Evolutionary conservation across 345 rosid genomes (phyloP), one percentile per base, ranked within the genome.

Genomic region (Lepidium didymum): DNA sequence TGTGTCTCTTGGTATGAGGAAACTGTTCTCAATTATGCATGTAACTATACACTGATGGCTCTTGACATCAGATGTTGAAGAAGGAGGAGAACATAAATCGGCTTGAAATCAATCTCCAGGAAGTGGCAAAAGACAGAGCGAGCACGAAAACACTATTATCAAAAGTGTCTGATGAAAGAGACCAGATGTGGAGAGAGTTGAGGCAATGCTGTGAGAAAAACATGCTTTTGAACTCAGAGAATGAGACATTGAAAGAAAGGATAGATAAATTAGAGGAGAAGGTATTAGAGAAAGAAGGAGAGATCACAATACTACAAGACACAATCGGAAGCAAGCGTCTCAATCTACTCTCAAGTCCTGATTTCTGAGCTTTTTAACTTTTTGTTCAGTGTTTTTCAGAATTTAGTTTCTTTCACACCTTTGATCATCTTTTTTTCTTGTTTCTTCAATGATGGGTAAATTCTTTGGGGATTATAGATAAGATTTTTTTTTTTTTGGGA

Each of bases 231-330:
- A 86, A 81, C 77, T 83, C 86, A 1, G 96, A 95, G 84, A 81
- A 84, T 23, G 80, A 78, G 23, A 15, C 51, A 18, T 73, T 91
- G 75, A 95, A 81, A 79, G 89, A 77, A 75, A 86, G 81, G 78
- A 75, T 89, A 16, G 96, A 91, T 50, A 69, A 69, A 49, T 76
- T 91, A 37, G 97, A 95, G 27, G 97, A 89, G 74, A 96, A 84
- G 34, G 67, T 89, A 10, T 89, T 85, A 34, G 61, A 89, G 73
- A 95, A 87, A 80, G 99, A 91, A 83, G 96, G 99, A 13, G 87
- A 94, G 73, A 89, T 94, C 68, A 87, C 93, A 42, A 91, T 94
- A 64, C 78, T 91, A 27, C 89, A 85, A 73, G 99, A 95, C 80
- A 59, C 86, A 37, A 41, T 91, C 4, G 78, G 85, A 64, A 82